Evolutionary conservation across 768 basidiomycete species (phyloP), one percentile per base, ranked within the genome.

Genomic region (Royoungia palumana): DNA sequence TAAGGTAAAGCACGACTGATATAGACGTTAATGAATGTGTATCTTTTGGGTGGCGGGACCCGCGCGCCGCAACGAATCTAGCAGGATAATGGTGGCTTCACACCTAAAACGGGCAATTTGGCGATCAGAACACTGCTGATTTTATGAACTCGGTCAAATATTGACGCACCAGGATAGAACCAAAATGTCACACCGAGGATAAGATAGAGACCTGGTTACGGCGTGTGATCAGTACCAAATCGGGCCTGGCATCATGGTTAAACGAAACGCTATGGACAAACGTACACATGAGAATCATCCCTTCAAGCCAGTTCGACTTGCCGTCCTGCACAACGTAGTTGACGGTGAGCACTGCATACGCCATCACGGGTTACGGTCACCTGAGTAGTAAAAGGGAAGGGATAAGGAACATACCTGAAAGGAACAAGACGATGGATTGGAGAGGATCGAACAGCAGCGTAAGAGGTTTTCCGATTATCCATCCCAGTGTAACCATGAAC

Each of bases 291-390:
- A 91, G 75, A 47, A 90, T 82, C 57, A 83, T 67, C 21, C 90
- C 91, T 67, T 95, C 92, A 16, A 96, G 74, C 83, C 93, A 96
- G 65, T 94, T 95, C 24, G 85, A 89, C 62, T 82, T 87, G 13
- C 92, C 92, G 57, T 96, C 94, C 41, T 82, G 78, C 6, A 94
- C 79, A 17, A 86, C 83, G 60, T 88, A 90, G 61, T 87, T 89
- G 68, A 94, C 89, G 5, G 89, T 88, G 56, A 89, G 71, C 13
- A 90, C 85, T 85, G 47, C 3, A 35, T n/a, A 21, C 3, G 17
- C 10, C 19, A 10, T 38, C 28, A 14, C 8, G 6, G 2, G 32
- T 52, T 45, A 40, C 12, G 7, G 40, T 47, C 13, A 28, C 5
- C 3, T 28, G 4, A 22, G 7, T 6, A 21, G 25, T 11, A 1